Conservation (phyloP, 257 asterid species). For the Craterostigma plantagineum region DNA sequence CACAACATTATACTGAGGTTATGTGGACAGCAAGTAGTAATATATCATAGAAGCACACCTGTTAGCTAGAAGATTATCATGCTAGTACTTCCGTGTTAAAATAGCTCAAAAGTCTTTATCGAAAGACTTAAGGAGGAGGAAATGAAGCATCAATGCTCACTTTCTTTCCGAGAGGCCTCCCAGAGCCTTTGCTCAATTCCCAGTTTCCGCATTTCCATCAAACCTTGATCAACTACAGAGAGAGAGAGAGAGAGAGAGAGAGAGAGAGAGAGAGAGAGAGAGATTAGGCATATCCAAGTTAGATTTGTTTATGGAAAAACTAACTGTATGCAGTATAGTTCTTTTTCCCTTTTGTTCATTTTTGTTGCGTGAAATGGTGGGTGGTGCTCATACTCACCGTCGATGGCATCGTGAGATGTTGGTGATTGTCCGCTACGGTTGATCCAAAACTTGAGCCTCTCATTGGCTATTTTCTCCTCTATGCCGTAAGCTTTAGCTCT, state of each 20-base stretch:
- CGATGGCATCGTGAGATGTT: slow-evolving; percentile 75
- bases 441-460: slow-evolving; percentile 71
- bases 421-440: slow-evolving; percentile 75
- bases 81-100: no score
- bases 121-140: no score
- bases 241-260: slow-evolving; percentile 9
- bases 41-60: no score
- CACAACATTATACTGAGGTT: no score
- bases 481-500: slow-evolving; percentile 75
- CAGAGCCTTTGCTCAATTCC: slow-evolving; percentile 70
- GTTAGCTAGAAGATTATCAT: no score
- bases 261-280: neutral
- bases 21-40: no score
- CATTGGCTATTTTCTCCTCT: slow-evolving; percentile 59
- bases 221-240: slow-evolving; percentile 66
- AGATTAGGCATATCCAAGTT: neutral
- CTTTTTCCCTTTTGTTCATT: no score
- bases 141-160: slow-evolving; percentile 16
- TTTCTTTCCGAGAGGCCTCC: slow-evolving; percentile 89
- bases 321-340: neutral
- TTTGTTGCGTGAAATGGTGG: neutral
- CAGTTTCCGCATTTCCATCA: slow-evolving; percentile 68
- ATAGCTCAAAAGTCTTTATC: no score
- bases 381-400: slow-evolving; percentile 32
- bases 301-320: neutral